Base-by-base conservation (phyloP, 441 rosid genomes). In the Jatropha multifida region DNA sequence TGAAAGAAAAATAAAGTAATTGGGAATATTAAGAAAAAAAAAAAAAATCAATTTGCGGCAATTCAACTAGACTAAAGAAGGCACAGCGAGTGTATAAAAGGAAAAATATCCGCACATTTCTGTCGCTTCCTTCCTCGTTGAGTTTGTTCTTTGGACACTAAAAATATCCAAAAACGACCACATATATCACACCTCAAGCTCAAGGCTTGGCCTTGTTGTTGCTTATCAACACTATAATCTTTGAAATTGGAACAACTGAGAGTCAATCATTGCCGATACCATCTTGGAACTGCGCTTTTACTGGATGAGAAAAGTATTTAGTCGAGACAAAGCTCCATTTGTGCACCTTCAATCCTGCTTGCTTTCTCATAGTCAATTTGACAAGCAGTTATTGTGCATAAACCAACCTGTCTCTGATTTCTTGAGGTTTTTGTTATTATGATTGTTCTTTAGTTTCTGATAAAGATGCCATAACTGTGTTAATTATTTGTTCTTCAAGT, bases 401-500 rank as follows among this genome's bases (percentile, higher is more conserved):
- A 20, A 38, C 37, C n/a, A 55, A 46, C 72, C 66, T 32, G 2
- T 64, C 23, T 49, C 40, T 58, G 48, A 69, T 74, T 74, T 51
- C 59, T 75, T 72, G 46, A 27, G 38, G 9, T 32, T 56, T 13
- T n/a, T 27, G 8, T 20, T 15, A 9, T 60, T 63, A 70, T 64
- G 61, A 27, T 68, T 7, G 59, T 60, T 65, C 17, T 59, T 42
- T 65, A 41, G 42, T 11, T 49, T 65, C 66, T 42, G 46, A 64
- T 65, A 52, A 46, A 3, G 17, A 3, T 65, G 56, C 20, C 65
- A 89, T 85, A 89, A 89, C 92, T 84, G 78, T 84, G 55, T 81
- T 87, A 23, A 61, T 88, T 68, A 79, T 80, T 71, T 87, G 87
- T 76, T 86, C 88, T 20, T 82, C 91, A 41, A 87, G 75, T 77